Conservation (phyloP, 78 protist genomes). For the Monocercomonoides exilis region DNA sequence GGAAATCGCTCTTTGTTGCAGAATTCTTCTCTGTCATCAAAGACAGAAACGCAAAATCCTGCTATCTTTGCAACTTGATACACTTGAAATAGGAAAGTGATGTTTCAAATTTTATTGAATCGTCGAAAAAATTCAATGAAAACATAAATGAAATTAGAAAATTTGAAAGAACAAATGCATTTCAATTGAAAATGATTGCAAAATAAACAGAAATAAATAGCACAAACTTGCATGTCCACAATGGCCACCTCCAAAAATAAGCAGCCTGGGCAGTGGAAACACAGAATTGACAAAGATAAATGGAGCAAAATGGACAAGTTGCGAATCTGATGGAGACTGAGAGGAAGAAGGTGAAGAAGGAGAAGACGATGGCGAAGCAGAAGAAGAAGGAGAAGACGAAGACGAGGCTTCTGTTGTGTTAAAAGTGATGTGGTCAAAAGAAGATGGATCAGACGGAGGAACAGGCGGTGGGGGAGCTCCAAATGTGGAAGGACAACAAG, state of each 20-base stretch:
- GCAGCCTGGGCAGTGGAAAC: neutral
- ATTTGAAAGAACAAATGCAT: neutral
- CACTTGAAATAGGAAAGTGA: neutral
- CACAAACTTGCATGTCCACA: conserved; percentile 1
- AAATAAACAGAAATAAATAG: neutral
- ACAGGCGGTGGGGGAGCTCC: too few relatives aligned
- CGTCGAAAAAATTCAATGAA: neutral
- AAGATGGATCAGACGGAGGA: too few relatives aligned
- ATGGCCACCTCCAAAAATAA: conserved; percentile 6
- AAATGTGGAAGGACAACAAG: too few relatives aligned
- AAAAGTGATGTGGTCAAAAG: too few relatives aligned
- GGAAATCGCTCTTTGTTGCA: neutral
- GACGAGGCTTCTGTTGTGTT: too few relatives aligned
- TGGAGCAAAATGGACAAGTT: neutral
- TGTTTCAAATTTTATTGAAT: neutral
- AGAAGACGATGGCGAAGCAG: too few relatives aligned
- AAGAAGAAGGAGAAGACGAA: too few relatives aligned
- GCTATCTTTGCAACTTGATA: neutral
- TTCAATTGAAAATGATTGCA: neutral
- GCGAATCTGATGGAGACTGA: neutral
- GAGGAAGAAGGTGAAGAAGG: too few relatives aligned
- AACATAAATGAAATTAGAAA: neutral
- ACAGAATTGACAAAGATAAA: neutral
- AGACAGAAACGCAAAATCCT: neutral
- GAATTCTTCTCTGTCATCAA: neutral